These are phyloP conservation scores for Gonapodya sp. DNA, from an alignment of 192 early-diverging fungal species.

Conservation along the genomic window DNA sequence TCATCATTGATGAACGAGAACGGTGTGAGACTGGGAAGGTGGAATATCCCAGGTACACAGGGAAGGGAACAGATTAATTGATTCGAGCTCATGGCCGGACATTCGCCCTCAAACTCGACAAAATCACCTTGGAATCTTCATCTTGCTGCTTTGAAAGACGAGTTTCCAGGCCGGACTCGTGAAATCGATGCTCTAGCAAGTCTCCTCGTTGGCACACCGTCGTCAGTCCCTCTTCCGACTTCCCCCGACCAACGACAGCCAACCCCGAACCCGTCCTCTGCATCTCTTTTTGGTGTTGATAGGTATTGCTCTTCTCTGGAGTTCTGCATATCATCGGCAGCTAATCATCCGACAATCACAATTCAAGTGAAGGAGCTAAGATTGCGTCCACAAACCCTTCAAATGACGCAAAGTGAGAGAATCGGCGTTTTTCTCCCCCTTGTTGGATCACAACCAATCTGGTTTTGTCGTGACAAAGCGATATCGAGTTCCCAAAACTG, in stretches of 20 bases:
- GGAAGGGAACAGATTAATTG: too few relatives aligned
- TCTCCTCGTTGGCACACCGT: background rate
- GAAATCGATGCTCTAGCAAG: background rate
- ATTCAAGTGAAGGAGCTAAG: background rate
- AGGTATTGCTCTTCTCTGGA: too few relatives aligned
- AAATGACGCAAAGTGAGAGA: background rate
- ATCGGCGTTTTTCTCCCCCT: background rate
- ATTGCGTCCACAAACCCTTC: background rate
- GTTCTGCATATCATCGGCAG: background rate
- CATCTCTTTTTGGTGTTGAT: background rate
- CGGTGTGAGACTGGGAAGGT: too few relatives aligned
- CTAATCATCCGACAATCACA: background rate
- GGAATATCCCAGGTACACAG: too few relatives aligned
- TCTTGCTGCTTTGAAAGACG: background rate
- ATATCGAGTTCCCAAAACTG: background rate
- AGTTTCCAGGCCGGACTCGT: background rate
- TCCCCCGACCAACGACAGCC: background rate
- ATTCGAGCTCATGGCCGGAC: background rate
- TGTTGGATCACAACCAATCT: background rate
- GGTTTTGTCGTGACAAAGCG: background rate
- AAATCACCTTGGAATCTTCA: background rate
- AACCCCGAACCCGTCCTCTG: background rate
- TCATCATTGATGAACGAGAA: too few relatives aligned
- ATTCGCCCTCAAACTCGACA: background rate
- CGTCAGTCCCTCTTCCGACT: too few relatives aligned